phyloP scores from a whole-genome alignment of 2,329 filamentous ascomycete species.

The Aspergillus sp. region DNA sequence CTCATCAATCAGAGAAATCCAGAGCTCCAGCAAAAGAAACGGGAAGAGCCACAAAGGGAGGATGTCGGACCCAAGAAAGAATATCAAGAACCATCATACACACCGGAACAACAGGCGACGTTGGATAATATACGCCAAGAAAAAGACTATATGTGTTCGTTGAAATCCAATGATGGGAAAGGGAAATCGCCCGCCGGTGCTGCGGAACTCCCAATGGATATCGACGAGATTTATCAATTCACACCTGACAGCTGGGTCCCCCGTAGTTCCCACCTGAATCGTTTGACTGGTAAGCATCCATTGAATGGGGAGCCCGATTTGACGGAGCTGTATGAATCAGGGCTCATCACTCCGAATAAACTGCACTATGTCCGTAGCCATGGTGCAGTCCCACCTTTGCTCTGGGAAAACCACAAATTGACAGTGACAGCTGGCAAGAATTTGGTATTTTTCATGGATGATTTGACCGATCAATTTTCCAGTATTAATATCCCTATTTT shows the following conservation, averaged over 20 bases:
- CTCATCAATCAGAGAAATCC: constrained; percentile 41
- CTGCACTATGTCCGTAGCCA: constrained; percentile 53
- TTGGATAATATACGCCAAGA: constrained; percentile 41
- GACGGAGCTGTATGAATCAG: constrained; percentile 39
- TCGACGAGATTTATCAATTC: constrained; percentile 49
- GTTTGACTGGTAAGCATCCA: constrained; percentile 50
- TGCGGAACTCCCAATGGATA: constrained; percentile 32
- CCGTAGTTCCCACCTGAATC: constrained; percentile 42
- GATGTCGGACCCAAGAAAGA: constrained; percentile 9
- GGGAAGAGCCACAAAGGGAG: constrained; percentile 13
- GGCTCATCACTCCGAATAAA: constrained; percentile 48
- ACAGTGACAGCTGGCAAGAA: constrained; percentile 37
- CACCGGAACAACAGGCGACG: constrained; percentile 42
- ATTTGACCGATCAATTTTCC: constrained; percentile 40
- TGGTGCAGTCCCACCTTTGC: constrained; percentile 46
- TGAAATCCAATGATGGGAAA: constrained; percentile 44
- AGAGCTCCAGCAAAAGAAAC: constrained; percentile 10
- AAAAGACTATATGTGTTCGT: constrained; percentile 34
- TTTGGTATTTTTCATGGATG: constrained; percentile 42
- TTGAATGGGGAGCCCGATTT: constrained; percentile 48
- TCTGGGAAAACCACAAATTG: constrained; percentile 48
- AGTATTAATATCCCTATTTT: constrained; percentile 46
- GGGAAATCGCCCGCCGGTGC: constrained; percentile 29
- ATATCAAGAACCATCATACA: constrained; percentile 25
- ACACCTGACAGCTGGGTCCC: constrained; percentile 53